Base-by-base conservation (phyloP, 1,284 basidiomycete genomes). In the Hemileia vastatrix region DNA sequence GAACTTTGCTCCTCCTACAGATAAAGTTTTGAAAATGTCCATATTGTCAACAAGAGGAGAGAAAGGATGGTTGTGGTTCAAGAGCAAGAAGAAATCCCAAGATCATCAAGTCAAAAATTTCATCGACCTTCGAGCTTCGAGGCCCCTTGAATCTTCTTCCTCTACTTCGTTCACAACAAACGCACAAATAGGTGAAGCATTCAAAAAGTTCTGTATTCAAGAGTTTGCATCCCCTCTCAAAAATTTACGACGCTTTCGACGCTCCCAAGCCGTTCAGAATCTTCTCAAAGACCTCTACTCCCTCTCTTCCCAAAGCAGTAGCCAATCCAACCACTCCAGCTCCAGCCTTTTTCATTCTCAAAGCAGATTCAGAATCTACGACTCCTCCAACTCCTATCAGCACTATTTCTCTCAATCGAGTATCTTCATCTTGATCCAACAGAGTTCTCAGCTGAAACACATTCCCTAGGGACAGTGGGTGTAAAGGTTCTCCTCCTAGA, bases 341-440 rank as follows among this genome's bases (percentile, higher is more conserved):
- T 3, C 88, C 88, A 8, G 83, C 87, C 43, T 78, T 77, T 18
- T 77, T 76, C 86, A 89, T 89, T 59, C 88, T 79, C 54, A 76
- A 71, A 3, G 79, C 82, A 0, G 82, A 84, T 15, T 78, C 82
- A 6, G 78, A 75, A 31, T 80, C 81, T 0, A 81, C 83, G n/a
- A 88, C 86, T 4, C 88, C 88, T 0, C 88, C 88, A 18, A 86
- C 84, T 3, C 88, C 88, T 57, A 90, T 81, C 53, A 90, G 76
- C 53, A 76, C 76, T 57, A 88, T 81, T 2, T 77, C 71, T 40
- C 76, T 76, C 57, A 86, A 69, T 0, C 78, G 77, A 1, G 74
- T 65, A 63, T 78, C 77, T 18, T 70, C 69, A 64, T 78, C 80
- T 63, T 71, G 70, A 21, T 74, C 71, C 57, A 88, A 77, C 51